Conservation (phyloP, 108 stramenopile species). For the Skeletonema grethae region DNA sequence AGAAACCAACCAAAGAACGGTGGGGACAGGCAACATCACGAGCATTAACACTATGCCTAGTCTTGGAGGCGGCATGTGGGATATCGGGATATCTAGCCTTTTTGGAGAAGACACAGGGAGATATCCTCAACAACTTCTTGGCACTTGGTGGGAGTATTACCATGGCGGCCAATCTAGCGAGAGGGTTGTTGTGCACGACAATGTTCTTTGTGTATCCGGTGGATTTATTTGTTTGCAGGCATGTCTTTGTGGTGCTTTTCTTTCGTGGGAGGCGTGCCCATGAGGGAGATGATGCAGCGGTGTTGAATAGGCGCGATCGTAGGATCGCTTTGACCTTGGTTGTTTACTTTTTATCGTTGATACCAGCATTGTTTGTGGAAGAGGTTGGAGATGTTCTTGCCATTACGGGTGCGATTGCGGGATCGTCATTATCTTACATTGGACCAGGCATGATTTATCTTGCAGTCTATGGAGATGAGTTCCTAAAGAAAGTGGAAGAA, state of each 20-base stretch:
- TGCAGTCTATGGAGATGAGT: constrained; percentile 76
- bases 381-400: constrained; percentile 64
- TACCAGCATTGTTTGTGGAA: constrained; percentile 69
- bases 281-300: constrained; percentile 69
- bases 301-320: constrained; percentile 74
- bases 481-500: constrained; percentile 56
- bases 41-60: constrained; percentile 33
- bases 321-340: constrained; percentile 67
- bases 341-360: constrained; percentile 65
- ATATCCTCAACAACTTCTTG: constrained; percentile 84
- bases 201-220: constrained; percentile 64
- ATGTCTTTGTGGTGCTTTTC: constrained; percentile 50
- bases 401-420: constrained; percentile 68
- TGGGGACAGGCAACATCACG: constrained; percentile 45
- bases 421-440: constrained; percentile 73
- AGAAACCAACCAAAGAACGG: constrained; percentile 35
- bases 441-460: constrained; percentile 83
- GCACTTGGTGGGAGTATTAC: constrained; percentile 11
- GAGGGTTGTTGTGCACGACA: constrained; percentile 42
- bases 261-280: constrained; percentile 52
- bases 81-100: constrained; percentile 44
- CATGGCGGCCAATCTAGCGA: constrained; percentile 48
- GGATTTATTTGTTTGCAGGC: constrained; percentile 51
- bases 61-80: constrained; percentile 38
- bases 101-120: constrained; percentile 43